phyloP scores from a whole-genome alignment of 805 yeast genomes.

The Kuraishia molischiana region DNA sequence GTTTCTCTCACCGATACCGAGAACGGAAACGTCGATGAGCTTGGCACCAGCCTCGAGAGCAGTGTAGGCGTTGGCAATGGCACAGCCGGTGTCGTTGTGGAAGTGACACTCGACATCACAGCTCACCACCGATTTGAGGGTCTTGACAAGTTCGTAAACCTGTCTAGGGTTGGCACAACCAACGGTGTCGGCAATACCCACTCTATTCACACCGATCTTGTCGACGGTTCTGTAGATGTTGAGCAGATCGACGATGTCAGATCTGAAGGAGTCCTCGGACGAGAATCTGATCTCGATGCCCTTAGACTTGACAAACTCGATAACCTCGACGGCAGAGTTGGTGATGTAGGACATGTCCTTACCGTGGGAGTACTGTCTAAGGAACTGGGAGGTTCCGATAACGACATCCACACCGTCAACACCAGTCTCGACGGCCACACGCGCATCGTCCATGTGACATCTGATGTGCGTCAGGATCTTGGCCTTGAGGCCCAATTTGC shows the following conservation, averaged over 20 bases:
- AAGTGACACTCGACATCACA: constrained; percentile 98
- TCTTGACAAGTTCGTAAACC: constrained; percentile 92
- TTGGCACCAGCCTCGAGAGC: constrained; percentile 97
- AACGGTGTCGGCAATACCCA: constrained; percentile 98
- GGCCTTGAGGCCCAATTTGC: constrained; percentile 93
- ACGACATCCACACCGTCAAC: constrained; percentile 99
- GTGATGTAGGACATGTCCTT: constrained; percentile 98
- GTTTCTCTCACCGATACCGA: constrained; percentile 98
- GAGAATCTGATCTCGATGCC: constrained; percentile 96
- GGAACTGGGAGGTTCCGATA: constrained; percentile 92
- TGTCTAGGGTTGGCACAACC: constrained; percentile 99
- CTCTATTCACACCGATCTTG: constrained; percentile 96
- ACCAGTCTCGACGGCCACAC: constrained; percentile 95
- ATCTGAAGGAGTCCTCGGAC: constrained; percentile 95
- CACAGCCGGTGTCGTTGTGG: constrained; percentile 99
- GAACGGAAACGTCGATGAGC: constrained; percentile 87
- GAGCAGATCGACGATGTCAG: constrained; percentile 89
- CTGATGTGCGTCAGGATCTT: constrained; percentile 94
- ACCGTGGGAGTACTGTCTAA: constrained; percentile 93
- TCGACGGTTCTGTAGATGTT: constrained; percentile 95
- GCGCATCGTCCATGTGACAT: constrained; percentile 98
- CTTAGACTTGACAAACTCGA: constrained; percentile 93
- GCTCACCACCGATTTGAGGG: constrained; percentile 84
- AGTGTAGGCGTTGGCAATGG: constrained; percentile 96
- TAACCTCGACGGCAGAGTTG: constrained; percentile 91